Evolutionary conservation across 352 stramenopile genomes (phyloP).

Genomic region (Globisporangium irregulare): DNA sequence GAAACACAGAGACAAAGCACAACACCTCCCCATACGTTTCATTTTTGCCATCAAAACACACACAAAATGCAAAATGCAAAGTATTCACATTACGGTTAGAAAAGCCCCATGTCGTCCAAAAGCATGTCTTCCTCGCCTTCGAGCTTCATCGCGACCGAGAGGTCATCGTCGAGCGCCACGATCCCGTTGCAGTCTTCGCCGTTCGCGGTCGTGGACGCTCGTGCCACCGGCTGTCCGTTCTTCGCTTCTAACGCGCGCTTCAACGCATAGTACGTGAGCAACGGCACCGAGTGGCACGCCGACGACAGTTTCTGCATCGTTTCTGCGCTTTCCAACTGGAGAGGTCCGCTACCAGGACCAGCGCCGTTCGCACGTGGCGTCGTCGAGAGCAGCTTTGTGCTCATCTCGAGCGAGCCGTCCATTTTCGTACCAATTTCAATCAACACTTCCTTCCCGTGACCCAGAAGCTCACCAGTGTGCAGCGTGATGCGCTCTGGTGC

Average conservation of each 20-base stretch:
- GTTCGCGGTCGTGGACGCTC: conserved; percentile 17
- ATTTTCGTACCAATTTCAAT: conserved; percentile 65
- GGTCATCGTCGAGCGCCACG: conserved; percentile 63
- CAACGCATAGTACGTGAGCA: conserved; percentile 76
- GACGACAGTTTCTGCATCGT: conserved; percentile 49
- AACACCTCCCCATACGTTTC: background rate
- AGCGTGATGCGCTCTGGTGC: conserved; percentile 77
- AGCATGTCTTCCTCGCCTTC: conserved; percentile 82
- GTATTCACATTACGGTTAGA: conserved; percentile 32
- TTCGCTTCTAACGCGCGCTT: conserved; percentile 52
- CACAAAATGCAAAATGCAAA: background rate
- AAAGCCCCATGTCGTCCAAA: conserved; percentile 85
- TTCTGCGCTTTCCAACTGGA: conserved; percentile 35
- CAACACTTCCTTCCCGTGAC: conserved; percentile 53
- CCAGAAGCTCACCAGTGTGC: conserved; percentile 62
- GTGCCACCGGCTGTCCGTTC: conserved; percentile 26
- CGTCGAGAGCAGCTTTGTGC: conserved; percentile 53
- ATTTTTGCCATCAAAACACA: conserved; percentile 1
- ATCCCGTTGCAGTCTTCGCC: conserved; percentile 77
- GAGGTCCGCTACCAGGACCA: background rate
- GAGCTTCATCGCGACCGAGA: conserved; percentile 78
- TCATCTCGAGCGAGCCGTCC: conserved; percentile 66
- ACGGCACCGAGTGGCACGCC: conserved; percentile 70
- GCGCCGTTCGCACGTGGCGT: conserved; percentile 22
- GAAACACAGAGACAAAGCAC: background rate